Evolutionary conservation across 805 yeast genomes (phyloP).

Genomic region (Lipomyces yamanashiensis): DNA sequence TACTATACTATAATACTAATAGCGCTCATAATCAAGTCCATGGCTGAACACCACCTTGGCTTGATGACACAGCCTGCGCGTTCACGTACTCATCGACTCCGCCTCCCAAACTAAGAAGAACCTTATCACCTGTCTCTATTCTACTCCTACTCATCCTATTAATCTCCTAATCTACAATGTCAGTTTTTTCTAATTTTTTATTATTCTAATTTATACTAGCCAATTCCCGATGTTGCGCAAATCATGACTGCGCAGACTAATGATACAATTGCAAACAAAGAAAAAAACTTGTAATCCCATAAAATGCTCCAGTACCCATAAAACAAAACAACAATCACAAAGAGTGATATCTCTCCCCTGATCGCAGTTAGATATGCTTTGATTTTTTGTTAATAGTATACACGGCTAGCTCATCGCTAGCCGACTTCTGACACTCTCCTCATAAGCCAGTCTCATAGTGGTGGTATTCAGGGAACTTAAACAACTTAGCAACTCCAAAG

Average conservation of each 20-base stretch:
- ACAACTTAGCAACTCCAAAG: no score
- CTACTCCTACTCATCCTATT: no score
- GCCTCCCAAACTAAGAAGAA: no score
- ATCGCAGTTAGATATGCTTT: neutral
- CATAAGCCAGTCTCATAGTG: no score
- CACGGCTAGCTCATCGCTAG: no score
- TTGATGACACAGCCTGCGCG: neutral
- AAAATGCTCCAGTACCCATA: constrained; percentile 12
- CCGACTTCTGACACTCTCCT: no score
- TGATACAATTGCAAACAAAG: neutral
- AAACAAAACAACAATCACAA: constrained; percentile 1
- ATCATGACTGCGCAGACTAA: neutral
- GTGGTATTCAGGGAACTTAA: neutral
- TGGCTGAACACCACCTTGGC: no score
- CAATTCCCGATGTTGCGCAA: neutral
- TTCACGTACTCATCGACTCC: neutral
- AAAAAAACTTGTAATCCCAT: constrained; percentile 2
- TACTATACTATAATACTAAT: no score
- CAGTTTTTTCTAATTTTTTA: neutral
- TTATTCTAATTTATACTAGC: neutral
- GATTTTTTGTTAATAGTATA: neutral
- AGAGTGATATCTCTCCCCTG: neutral
- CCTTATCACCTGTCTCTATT: no score
- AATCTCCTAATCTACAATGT: no score
- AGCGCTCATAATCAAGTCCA: no score